Base-by-base conservation (phyloP, 257 asterid species). In the Solanum lignicaule region DNA sequence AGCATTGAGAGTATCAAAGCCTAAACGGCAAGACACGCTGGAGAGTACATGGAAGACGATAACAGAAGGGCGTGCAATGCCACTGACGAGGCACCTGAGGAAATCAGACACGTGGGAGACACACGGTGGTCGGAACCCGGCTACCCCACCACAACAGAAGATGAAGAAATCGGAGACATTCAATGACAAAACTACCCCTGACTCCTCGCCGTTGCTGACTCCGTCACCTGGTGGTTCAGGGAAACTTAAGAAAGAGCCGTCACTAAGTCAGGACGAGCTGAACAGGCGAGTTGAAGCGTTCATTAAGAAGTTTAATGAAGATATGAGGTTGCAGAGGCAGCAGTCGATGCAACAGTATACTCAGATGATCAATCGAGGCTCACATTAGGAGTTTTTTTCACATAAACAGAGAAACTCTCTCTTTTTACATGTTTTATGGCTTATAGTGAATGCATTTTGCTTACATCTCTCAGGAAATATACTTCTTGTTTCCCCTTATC, bases 41-140 rank as follows among this genome's bases (percentile, higher is more conserved):
- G 97, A 95, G 90, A 94, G 89, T 88, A 94, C 98, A 82, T 96
- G 99, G 99, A 95, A 92, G 85, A 92, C 96, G 2, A 96, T 95
- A 83, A 95, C 98, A 1, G 98, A 96, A 82, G 99, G 98, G 1
- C 98, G 96, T 0, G 87, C 96, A 25, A 90, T 94, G 86, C 98
- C 96, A 7, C 88, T 94, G 25, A 91, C 93, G 78, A 87, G 98
- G 83, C 98, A 95, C 93, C 72, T 96, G 86, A 93, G 87, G 16
- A 96, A 96, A 86, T 93, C 95, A 0, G 98, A 95, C 91, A 96
- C 99, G 25, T 92, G 96, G 98, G 97, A 95, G 91, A 92, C 83
- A 23, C 88, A 74, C 20, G 90, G 90, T 23, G 89, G 90, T 29
- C 88, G 86, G 83, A 82, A 20, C 79, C 93, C 73, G 29, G 39